phyloP scores from a whole-genome alignment of 208 protist genomes.

The Novymonas esmeraldas region DNA sequence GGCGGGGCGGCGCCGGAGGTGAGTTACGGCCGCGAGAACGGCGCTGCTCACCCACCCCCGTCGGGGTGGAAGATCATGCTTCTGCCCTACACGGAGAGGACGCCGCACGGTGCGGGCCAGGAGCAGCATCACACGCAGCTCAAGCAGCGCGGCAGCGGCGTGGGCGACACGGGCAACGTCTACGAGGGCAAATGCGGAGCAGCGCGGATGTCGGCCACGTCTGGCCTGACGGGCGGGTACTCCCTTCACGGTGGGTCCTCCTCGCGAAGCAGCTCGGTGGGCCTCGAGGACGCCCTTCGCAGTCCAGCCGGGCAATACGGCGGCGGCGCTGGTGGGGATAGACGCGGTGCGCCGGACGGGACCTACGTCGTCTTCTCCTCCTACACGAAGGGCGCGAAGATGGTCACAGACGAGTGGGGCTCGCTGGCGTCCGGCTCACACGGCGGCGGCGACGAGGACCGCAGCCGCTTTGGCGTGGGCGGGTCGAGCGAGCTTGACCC shows the following conservation, averaged over 20 bases:
- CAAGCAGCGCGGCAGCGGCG: too few relatives aligned
- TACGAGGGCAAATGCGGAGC: not conserved
- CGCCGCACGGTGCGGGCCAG: too few relatives aligned
- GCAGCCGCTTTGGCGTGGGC: not conserved
- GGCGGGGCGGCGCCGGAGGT: not conserved
- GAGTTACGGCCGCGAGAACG: not conserved
- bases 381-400: slow-evolving; percentile 24
- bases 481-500: slow-evolving; percentile 33
- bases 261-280: not conserved
- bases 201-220: not conserved
- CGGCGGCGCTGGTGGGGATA: not conserved
- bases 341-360: not conserved
- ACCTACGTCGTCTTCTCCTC: slow-evolving; percentile 25
- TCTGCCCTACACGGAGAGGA: slow-evolving; percentile 23
- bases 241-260: not conserved
- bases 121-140: too few relatives aligned
- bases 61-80: slow-evolving; percentile 32
- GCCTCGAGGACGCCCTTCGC: not conserved
- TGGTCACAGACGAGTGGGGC: slow-evolving; percentile 25
- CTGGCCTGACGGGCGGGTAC: not conserved
- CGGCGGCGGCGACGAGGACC: not conserved
- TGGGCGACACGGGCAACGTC: too few relatives aligned
- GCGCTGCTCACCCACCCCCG: not conserved
- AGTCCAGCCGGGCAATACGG: not conserved
- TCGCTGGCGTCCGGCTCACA: not conserved